A percentile compares a stretch with the other conserved stretches of the same genome.
phyloP scores from a whole-genome alignment of 129 eudicot species.

The Rutidosis leptorrhynchoides region DNA sequence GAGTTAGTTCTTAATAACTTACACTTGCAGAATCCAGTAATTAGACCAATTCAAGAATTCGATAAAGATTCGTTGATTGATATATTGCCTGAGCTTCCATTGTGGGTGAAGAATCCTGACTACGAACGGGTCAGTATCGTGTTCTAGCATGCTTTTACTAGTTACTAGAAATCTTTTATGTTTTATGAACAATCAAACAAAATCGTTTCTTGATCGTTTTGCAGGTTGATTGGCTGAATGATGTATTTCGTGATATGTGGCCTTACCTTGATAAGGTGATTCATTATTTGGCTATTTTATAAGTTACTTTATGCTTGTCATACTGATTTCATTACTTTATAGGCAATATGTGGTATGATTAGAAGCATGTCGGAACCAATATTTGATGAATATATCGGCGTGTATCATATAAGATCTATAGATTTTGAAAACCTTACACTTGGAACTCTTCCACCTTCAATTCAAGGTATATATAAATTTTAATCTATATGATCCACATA shows the following conservation, averaged over 20 bases:
- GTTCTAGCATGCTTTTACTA: neutral
- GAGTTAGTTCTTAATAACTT: constrained; percentile 21
- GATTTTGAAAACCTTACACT: constrained; percentile 65
- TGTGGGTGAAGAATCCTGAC: constrained; percentile 84
- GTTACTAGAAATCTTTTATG: constrained; percentile 18
- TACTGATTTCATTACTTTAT: constrained; percentile 11
- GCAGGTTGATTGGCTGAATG: constrained; percentile 80
- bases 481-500: neutral
- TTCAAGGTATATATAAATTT: constrained; percentile 77
- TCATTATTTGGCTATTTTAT: neutral
- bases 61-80: constrained; percentile 54
- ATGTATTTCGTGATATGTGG: constrained; percentile 56
- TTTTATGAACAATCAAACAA: constrained; percentile 10
- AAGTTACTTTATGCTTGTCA: neutral
- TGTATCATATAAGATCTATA: constrained; percentile 49
- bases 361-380: constrained; percentile 49
- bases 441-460: constrained; percentile 68
- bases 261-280: constrained; percentile 80
- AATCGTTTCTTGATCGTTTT: constrained; percentile 2
- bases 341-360: constrained; percentile 68
- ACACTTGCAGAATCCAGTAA: constrained; percentile 50
- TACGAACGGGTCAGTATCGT: constrained; percentile 60
- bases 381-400: constrained; percentile 60
- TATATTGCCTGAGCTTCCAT: constrained; percentile 62
- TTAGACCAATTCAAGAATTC: constrained; percentile 46